Evolutionary conservation across 495 filamentous ascomycete genomes (phyloP), one percentile per base, ranked within the genome.

Genomic region (Viridothelium virens): DNA sequence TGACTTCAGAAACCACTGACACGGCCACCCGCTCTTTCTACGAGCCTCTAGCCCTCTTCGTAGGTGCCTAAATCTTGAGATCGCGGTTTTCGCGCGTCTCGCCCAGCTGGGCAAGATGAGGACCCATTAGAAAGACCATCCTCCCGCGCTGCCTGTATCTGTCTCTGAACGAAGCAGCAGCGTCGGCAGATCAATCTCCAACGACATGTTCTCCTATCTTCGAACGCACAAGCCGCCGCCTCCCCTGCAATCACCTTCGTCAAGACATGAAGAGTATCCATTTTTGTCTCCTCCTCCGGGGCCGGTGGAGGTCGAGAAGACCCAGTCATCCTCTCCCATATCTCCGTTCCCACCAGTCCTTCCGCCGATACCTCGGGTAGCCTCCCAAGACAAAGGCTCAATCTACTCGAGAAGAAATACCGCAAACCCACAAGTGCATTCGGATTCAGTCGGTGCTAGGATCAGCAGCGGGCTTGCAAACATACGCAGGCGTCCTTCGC

Each of bases 191-290:
- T 33, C 6, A 36, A 63, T n/a, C 9, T 33, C 33, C 16, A 34
- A 50, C 39, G 34, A 65, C 7, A 65, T 65, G 63, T 65, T 65
- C 25, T 65, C 63, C 33, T 65, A 65, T 48, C 46, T 65, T 34
- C 63, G 63, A 38, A 31, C 63, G 5, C 63, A 65, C 63, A 65
- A 53, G 46, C 46, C 4, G 33, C 18, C 18, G 18, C 41, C 46
- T 18, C 31, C 63, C 33, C 18, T 53, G 39, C 63, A 65, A 7
- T 65, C 63, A 16, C 63, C 34, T 31, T 31, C 31, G 14, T 33
- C 53, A 9, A 33, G 53, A 59, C 31, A 59, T 36, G 53, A 59
- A 59, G 53, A 59, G 18, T 5, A 18, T 7, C 7, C 53, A 36
- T 36, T 16, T 44, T 39, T 50, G 12, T 53, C 39, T 48, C 47